A percentile compares a stretch with the other conserved stretches of the same genome.
Evolutionary conservation across 1,284 basidiomycete species (phyloP).

Genomic region (Athelia sp.): DNA sequence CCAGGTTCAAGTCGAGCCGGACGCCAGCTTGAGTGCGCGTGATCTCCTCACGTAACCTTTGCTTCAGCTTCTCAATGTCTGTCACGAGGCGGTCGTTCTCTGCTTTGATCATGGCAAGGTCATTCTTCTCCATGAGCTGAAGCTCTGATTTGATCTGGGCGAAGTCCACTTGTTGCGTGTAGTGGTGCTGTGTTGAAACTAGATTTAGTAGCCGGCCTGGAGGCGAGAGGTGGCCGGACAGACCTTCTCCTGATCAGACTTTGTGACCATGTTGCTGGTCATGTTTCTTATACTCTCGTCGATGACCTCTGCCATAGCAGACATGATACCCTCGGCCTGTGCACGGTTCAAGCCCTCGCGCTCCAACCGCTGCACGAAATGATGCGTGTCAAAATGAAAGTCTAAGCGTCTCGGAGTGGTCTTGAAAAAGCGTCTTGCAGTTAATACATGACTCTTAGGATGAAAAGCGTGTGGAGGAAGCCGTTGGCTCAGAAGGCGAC

Average conservation of each 20-base stretch:
- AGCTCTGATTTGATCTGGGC: slow-evolving; percentile 95
- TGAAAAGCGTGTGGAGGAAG: neutral
- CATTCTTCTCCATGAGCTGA: slow-evolving; percentile 96
- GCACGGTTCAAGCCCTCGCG: slow-evolving; percentile 81
- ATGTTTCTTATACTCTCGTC: slow-evolving; percentile 93
- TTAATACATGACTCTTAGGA: neutral
- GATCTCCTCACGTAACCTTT: slow-evolving; percentile 88
- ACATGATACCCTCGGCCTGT: slow-evolving; percentile 94
- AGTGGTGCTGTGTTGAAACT: slow-evolving; percentile 64
- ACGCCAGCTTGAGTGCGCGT: slow-evolving; percentile 93
- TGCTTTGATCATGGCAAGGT: slow-evolving; percentile 91
- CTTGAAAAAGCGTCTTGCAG: neutral
- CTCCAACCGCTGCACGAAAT: slow-evolving; percentile 87
- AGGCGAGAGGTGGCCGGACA: slow-evolving; percentile 13
- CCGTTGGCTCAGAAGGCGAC: neutral
- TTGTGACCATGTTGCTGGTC: slow-evolving; percentile 91
- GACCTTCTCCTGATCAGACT: slow-evolving; percentile 93
- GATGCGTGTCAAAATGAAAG: slow-evolving; percentile 93
- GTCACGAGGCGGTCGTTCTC: slow-evolving; percentile 90
- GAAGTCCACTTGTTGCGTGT: slow-evolving; percentile 97
- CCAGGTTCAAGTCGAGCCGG: slow-evolving; percentile 90
- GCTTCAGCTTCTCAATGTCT: slow-evolving; percentile 96
- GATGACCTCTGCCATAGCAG: slow-evolving; percentile 90
- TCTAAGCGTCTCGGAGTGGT: slow-evolving; percentile 15
- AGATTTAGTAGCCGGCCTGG: neutral